Evolutionary conservation across 495 filamentous ascomycete genomes (phyloP), one percentile per base, ranked within the genome.

Genomic region (Penicillium steckii): DNA sequence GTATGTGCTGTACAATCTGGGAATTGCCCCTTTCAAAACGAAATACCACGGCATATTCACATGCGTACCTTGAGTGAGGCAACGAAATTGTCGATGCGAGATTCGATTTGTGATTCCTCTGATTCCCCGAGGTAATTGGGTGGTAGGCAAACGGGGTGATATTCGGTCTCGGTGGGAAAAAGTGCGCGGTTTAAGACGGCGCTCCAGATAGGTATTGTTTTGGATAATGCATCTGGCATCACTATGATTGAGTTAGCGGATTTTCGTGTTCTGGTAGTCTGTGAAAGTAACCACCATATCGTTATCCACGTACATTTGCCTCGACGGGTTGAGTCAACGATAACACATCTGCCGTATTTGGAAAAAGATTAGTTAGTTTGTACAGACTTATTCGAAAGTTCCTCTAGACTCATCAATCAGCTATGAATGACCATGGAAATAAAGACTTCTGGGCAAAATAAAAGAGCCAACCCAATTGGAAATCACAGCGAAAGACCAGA

Each of bases 161-260:
- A 68, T 51, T 57, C 62, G 21, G 48, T 65, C 12, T 72, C 42
- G 6, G 79, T 69, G 1, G 87, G 87, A 66, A 95, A 96, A 17
- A 96, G 68, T n/a, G 83, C 69, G 22, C 79, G 75, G 65, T 97
- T 97, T 51, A 96, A 60, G 10, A 96, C 88, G 35, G 82, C 80
- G 64, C 87, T 89, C 94, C 94, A 98, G 50, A 95, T 91, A 0
- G 94, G 94, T 5, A 98, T 70, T 0, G 94, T 98, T 70, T 97
- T 97, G 53, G 85, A 86, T 8, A 98, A 75, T 18, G 93, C 90
- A 72, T 98, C 94, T 4, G 94, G 91, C 82, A 96, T 94, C 52
- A 84, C 84, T 87, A 50, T 48, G 46, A 18, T 6, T 29, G 27
- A 38, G 33, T 42, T 24, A 33, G 6, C 8, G 25, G 26, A 17